Evolutionary conservation across 1,139 yeast species (phyloP), one percentile per base, ranked within the genome.

Genomic region (Scheffersomyces segobiensis): DNA sequence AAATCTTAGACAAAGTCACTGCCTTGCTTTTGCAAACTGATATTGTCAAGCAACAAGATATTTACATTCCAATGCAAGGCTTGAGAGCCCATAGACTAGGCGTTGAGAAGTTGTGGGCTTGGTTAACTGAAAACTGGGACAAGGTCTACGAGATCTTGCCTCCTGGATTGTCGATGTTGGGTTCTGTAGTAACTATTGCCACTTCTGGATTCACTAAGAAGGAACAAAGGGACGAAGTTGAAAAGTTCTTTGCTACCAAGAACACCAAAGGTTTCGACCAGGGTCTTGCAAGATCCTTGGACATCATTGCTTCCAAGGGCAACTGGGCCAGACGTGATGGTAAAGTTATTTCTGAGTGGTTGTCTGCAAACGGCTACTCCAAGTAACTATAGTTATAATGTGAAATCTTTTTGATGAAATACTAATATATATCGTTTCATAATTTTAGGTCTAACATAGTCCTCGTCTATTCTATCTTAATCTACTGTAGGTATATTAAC

Each of bases 121-220:
- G 97, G 97, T 71, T 88, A 65, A 83, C 84, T 63, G 67, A 63
- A n/a, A 87, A 93, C 72, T 93, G 96, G 93, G 91, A 85, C 59
- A 80, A 75, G 53, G 72, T 93, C 62, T 75, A 77, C 64, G 80
- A 84, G 70, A 78, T 82, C 65, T 83, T 91, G 71, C 97, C 98
- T 54, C 92, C 96, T n/a, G 88, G 91, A 39, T 82, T 89, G 62
- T 82, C 92, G 22, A 85, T 93, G 88, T 81, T 93, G 64, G 89
- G 95, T 52, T 80, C 88, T 19, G 87, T 93, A 59, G 89, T 93
- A 49, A 79, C 81, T 53, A 65, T 88, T 55, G 76, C 87, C 54
- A 81, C 91, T 12, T 77, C 88, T 46, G 88, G 91, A 2, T 90
- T 89, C 75, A 84, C 93, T 53, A 82, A 86, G 59, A 73, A 76